phyloP scores from a whole-genome alignment of 225 moss, liverwort and hornwort species.

The Pseudoscleropodium purum region DNA sequence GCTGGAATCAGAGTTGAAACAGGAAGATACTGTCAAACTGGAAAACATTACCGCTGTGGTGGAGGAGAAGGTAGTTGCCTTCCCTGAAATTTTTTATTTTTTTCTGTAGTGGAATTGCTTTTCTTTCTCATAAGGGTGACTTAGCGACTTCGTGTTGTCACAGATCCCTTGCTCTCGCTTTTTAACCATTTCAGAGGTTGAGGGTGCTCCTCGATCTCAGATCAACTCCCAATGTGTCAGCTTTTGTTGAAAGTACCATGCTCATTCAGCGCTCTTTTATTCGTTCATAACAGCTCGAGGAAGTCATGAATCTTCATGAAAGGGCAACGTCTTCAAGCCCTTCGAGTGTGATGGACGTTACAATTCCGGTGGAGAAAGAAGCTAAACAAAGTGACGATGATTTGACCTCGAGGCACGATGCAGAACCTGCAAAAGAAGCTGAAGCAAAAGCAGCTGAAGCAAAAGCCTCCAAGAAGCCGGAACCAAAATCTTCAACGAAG shows the following conservation, averaged over 20 bases:
- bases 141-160: not conserved
- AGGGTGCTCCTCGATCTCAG: not conserved
- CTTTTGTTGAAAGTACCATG: not conserved
- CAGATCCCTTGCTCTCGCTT: not conserved
- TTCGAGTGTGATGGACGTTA: conserved; percentile 9
- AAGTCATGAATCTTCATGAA: conserved; percentile 29
- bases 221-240: not conserved
- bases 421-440: conserved; percentile 25
- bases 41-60: conserved; percentile 20
- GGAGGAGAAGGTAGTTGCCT: conserved; percentile 41
- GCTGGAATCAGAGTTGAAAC: conserved; percentile 40
- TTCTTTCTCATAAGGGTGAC: not conserved
- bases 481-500: conserved; percentile 77
- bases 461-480: conserved; percentile 34
- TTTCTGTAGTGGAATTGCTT: not conserved
- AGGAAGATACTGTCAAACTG: conserved; percentile 13
- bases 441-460: not conserved
- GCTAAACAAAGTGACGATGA: conserved; percentile 28
- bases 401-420: conserved; percentile 15
- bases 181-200: not conserved
- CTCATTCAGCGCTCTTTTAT: not conserved
- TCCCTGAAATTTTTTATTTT: not conserved
- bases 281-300: conserved; percentile 21
- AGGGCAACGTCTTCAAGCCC: not conserved
- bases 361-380: conserved; percentile 23